Evolutionary conservation across 495 filamentous ascomycete species (phyloP).

Genomic region (Corynascus novoguineensis): DNA sequence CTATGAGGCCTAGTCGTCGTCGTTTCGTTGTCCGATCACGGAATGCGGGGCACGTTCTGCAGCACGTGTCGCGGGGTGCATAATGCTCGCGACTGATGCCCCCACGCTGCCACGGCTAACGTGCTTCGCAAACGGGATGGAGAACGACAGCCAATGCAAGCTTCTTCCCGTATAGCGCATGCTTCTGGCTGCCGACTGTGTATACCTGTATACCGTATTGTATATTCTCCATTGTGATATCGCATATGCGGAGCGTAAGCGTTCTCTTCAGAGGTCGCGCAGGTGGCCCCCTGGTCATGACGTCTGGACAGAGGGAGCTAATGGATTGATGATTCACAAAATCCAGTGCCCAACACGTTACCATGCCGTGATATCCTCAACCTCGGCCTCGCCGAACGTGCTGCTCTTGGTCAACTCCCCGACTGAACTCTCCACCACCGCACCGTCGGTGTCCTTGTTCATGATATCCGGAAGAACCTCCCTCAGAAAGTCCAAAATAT

Average conservation of each 20-base stretch:
- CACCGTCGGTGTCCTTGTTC: conserved; percentile 51
- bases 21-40: too few species aligned
- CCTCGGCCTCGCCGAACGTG: conserved; percentile 90
- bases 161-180: neutral
- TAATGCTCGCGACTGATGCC: neutral
- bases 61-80: neutral
- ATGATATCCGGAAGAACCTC: conserved; percentile 85
- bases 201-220: too few species aligned
- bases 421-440: conserved; percentile 39
- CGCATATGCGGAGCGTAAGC: neutral
- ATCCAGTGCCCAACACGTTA: conserved; percentile 44
- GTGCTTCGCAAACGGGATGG: neutral
- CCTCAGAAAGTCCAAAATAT: conserved; percentile 78
- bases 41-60: neutral
- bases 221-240: neutral
- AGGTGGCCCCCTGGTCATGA: neutral
- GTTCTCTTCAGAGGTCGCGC: neutral
- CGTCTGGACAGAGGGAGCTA: too few species aligned
- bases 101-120: neutral
- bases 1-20: neutral
- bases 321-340: neutral
- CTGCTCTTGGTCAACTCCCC: conserved; percentile 66
- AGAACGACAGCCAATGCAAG: neutral
- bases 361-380: conserved; percentile 96
- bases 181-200: neutral